These are phyloP conservation scores for Camelina neglecta DNA, from an alignment of 345 rosid genomes.

Conservation along the genomic window DNA sequence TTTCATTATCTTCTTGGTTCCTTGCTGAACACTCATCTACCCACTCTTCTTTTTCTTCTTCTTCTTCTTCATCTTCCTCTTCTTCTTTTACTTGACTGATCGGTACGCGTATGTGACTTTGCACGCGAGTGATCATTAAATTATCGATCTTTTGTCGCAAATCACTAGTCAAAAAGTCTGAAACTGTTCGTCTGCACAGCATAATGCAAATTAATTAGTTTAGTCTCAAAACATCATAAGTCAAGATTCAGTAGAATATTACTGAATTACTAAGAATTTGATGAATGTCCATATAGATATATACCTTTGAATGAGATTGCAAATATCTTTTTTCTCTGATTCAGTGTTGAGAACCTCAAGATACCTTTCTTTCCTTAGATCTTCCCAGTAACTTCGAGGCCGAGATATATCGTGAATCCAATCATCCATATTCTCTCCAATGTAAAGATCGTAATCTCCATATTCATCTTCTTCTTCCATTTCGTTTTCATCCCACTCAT, in stretches of 20 bases:
- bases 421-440: constrained; percentile 47
- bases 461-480: constrained; percentile 40
- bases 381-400: constrained; percentile 94
- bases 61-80: constrained; percentile 19
- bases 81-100: constrained; percentile 27
- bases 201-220: background rate
- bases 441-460: constrained; percentile 32
- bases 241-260: background rate
- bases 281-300: constrained; percentile 33
- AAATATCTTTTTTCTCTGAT: constrained; percentile 64
- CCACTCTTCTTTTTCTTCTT: constrained; percentile 31
- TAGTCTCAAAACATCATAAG: background rate
- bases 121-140: constrained; percentile 58
- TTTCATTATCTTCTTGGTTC: constrained; percentile 41
- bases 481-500: constrained; percentile 55
- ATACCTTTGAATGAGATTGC: constrained; percentile 79
- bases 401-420: constrained; percentile 80
- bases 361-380: constrained; percentile 70
- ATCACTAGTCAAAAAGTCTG: constrained; percentile 68
- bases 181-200: constrained; percentile 71
- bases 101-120: constrained; percentile 49
- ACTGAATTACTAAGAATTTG: background rate
- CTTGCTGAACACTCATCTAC: constrained; percentile 36
- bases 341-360: constrained; percentile 59
- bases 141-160: constrained; percentile 72